These are phyloP conservation scores for Stemphylium vesicarium DNA, from an alignment of 2,329 filamentous ascomycete genomes.

Conservation along the genomic window DNA sequence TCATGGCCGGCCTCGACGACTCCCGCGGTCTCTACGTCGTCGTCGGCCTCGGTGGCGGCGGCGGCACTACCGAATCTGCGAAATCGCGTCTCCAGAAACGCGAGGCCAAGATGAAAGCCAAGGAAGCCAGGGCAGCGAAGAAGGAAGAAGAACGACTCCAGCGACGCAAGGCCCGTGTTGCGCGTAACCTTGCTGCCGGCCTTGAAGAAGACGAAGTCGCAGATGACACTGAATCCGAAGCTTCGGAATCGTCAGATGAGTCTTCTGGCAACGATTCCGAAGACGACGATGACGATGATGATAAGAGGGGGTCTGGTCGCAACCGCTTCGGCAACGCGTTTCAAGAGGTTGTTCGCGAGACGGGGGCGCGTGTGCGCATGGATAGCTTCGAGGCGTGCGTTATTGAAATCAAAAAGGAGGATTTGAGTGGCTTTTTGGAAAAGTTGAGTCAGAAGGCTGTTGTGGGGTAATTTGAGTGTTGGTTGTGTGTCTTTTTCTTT, in stretches of 20 bases:
- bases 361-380: conserved; percentile 85
- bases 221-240: conserved; percentile 56
- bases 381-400: conserved; percentile 98
- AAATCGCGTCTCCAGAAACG: conserved; percentile 69
- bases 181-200: conserved; percentile 58
- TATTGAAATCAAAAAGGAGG: conserved; percentile 97
- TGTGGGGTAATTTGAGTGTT: conserved; percentile 54
- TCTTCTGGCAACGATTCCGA: conserved; percentile 53
- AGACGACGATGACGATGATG: conserved; percentile 55
- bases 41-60: conserved; percentile 89
- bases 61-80: conserved; percentile 69
- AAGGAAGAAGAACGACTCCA: conserved; percentile 68
- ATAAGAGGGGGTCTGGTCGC: conserved; percentile 73
- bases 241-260: conserved; percentile 70
- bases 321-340: conserved; percentile 96
- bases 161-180: conserved; percentile 58
- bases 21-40: conserved; percentile 86
- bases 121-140: conserved; percentile 52
- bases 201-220: conserved; percentile 65
- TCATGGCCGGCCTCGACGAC: conserved; percentile 89
- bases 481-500: background rate
- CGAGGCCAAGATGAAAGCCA: conserved; percentile 67
- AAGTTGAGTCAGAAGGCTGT: conserved; percentile 90
- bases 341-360: conserved; percentile 91
- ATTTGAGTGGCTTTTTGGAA: conserved; percentile 88